These are phyloP conservation scores for Beauveria varroae DNA, from an alignment of 2,329 filamentous ascomycete species.

Conservation along the genomic window DNA sequence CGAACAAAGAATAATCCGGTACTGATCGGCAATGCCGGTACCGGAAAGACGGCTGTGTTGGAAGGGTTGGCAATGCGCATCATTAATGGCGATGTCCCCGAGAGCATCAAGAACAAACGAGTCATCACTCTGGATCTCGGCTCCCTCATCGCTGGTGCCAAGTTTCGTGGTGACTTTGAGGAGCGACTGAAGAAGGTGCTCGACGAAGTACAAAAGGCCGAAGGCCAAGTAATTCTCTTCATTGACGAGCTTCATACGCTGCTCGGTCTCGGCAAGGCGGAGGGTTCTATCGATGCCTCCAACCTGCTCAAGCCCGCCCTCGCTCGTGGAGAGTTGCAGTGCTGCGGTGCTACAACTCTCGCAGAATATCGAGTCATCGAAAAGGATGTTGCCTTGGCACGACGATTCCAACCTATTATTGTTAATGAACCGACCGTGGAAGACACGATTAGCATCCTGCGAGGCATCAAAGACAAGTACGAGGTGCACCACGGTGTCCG, in stretches of 20 bases:
- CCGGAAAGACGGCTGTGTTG: constrained; percentile 87
- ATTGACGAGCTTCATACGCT: constrained; percentile 91
- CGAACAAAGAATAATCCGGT: constrained; percentile 96
- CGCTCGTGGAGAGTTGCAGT: constrained; percentile 88
- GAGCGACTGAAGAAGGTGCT: constrained; percentile 86
- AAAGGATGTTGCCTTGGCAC: constrained; percentile 87
- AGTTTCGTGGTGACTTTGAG: constrained; percentile 93
- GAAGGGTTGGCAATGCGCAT: constrained; percentile 88
- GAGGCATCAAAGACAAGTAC: constrained; percentile 96
- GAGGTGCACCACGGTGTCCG: constrained; percentile 95
- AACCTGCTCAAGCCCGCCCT: constrained; percentile 90
- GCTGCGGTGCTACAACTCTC: constrained; percentile 88
- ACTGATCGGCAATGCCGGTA: constrained; percentile 84
- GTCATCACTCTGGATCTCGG: constrained; percentile 86
- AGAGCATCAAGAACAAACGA: constrained; percentile 90
- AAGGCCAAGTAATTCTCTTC: constrained; percentile 88
- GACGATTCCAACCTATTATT: constrained; percentile 88
- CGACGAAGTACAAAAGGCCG: constrained; percentile 81
- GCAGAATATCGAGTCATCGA: constrained; percentile 91
- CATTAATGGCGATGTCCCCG: constrained; percentile 84
- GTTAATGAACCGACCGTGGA: constrained; percentile 88
- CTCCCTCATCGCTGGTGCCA: constrained; percentile 88
- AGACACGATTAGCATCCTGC: constrained; percentile 89
- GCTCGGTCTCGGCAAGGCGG: constrained; percentile 85
- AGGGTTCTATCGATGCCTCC: constrained; percentile 93